Percentiles rank a stretch among this genome's conserved stretches.
Evolutionary conservation across 192 early-diverging fungal species (phyloP).

Genomic region (Helicostylum pulchrum): DNA sequence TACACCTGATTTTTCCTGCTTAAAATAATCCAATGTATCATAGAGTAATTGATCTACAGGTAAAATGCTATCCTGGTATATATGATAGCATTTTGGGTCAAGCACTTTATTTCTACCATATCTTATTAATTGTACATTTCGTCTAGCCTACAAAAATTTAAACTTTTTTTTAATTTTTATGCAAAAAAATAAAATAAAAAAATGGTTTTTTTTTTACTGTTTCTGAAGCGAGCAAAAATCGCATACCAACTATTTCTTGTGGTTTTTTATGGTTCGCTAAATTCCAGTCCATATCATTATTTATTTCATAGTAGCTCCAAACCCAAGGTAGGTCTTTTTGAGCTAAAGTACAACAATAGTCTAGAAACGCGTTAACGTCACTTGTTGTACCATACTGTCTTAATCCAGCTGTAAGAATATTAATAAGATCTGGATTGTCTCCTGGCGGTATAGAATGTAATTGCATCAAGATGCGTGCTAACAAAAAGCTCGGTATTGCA

Average conservation of each 20-base stretch:
- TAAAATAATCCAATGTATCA: constrained; percentile 9
- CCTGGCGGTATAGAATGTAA: not conserved
- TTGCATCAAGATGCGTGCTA: constrained; percentile 11
- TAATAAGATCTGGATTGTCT: not conserved
- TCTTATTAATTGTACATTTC: not conserved
- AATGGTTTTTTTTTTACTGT: not conserved
- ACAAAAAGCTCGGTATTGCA: not conserved
- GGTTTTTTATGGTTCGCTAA: not conserved
- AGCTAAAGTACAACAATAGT: not conserved
- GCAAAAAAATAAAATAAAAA: not conserved
- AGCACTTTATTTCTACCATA: not conserved
- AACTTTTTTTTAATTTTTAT: not conserved
- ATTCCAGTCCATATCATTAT: constrained; percentile 7
- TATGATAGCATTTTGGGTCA: constrained; percentile 2
- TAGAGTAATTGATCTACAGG: constrained; percentile 10
- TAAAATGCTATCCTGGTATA: not conserved
- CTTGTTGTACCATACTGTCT: not conserved
- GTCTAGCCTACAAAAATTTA: not conserved
- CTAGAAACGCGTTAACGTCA: constrained; percentile 12
- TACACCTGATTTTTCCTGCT: not conserved
- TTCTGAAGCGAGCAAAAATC: constrained; percentile 12
- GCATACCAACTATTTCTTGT: not conserved
- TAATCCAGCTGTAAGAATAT: not conserved
- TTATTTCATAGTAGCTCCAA: constrained; percentile 2
- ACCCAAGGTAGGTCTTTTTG: not conserved